These are phyloP conservation scores for Wickerhamiella bombiphila DNA, from an alignment of 805 yeast genomes.

Conservation along the genomic window DNA sequence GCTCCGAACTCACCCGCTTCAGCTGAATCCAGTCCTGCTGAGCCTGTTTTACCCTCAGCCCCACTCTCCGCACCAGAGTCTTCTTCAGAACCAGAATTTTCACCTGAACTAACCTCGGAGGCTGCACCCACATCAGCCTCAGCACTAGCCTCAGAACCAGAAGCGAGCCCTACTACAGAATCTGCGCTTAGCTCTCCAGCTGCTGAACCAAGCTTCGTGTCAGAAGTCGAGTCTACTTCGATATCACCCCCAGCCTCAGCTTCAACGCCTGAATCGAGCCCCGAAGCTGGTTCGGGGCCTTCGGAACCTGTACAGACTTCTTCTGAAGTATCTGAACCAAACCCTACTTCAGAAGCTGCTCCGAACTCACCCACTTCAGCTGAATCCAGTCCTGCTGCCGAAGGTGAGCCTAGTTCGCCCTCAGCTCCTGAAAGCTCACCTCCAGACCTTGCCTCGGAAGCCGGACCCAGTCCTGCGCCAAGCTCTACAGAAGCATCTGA, in stretches of 20 bases:
- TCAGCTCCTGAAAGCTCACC: neutral
- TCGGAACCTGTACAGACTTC: too few species aligned
- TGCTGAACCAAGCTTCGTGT: too few species aligned
- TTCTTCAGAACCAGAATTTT: neutral
- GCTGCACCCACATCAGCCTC: neutral
- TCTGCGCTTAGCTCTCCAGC: too few species aligned
- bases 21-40: neutral
- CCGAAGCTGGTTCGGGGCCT: too few species aligned
- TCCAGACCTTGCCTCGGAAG: neutral
- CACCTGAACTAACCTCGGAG: neutral
- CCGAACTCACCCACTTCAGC: neutral
- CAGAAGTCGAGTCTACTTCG: too few species aligned
- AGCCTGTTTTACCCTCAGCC: neutral
- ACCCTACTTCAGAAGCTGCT: too few species aligned
- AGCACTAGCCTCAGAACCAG: too few species aligned
- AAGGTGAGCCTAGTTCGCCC: neutral
- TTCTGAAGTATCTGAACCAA: too few species aligned
- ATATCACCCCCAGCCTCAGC: too few species aligned
- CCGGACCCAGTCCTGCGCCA: neutral
- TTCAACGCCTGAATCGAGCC: neutral
- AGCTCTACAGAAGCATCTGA: too few species aligned
- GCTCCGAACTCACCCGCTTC: neutral
- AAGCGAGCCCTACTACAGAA: too few species aligned
- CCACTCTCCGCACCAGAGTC: neutral
- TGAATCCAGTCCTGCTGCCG: neutral